Conservation (phyloP, 2,329 filamentous ascomycete genomes). For the Pyrenophora graminea region DNA sequence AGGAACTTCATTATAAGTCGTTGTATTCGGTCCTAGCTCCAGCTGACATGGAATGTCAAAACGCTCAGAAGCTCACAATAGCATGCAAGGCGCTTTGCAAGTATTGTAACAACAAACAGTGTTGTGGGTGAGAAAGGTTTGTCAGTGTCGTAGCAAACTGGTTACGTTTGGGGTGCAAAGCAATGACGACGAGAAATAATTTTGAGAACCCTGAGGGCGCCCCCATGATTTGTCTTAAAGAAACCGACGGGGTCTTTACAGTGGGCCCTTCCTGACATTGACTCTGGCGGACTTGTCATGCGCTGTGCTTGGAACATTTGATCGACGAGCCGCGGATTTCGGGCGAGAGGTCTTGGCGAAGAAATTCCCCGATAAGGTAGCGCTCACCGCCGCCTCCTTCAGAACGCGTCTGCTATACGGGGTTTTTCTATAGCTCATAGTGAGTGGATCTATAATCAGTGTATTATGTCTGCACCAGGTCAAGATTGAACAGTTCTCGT, state of each 20-base stretch:
- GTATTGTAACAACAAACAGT: neutral
- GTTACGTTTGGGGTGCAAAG: neutral
- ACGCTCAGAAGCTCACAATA: neutral
- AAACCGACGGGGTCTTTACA: neutral
- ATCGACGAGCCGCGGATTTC: slow-evolving; percentile 19
- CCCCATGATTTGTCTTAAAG: neutral
- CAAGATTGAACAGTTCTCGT: neutral
- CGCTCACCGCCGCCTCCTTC: slow-evolving; percentile 7
- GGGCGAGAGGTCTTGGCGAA: slow-evolving; percentile 26
- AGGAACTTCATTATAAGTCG: slow-evolving; percentile 16
- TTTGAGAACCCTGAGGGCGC: neutral
- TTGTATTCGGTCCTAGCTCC: neutral
- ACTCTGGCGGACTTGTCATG: slow-evolving; percentile 15
- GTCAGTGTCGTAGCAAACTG: neutral
- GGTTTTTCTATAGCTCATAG: neutral
- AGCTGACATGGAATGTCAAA: neutral
- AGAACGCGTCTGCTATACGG: neutral
- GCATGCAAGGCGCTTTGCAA: neutral
- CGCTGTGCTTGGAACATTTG: slow-evolving; percentile 3
- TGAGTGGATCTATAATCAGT: neutral
- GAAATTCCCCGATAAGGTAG: neutral
- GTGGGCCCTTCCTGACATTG: slow-evolving; percentile 2
- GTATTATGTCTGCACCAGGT: neutral
- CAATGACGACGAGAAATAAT: neutral
- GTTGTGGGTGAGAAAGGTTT: neutral